Conservation (phyloP, 129 eudicot genomes). For the Calendula officinalis region DNA sequence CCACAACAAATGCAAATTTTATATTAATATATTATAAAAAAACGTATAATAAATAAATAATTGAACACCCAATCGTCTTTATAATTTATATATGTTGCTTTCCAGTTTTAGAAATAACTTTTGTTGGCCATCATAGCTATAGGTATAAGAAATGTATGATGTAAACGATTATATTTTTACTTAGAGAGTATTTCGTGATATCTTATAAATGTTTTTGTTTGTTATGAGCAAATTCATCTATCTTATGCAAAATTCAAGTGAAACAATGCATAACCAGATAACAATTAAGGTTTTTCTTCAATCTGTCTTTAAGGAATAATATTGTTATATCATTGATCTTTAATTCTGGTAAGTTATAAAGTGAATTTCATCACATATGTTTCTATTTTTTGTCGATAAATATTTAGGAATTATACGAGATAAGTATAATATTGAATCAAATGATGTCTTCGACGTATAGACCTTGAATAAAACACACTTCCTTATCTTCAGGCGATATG, state of each 20-base stretch:
- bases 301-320: neutral
- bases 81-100: constrained; percentile 19
- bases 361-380: too few species aligned
- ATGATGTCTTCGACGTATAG: neutral
- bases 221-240: too few species aligned
- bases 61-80: constrained; percentile 18
- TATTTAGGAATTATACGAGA: neutral
- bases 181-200: too few species aligned
- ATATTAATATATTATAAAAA: neutral
- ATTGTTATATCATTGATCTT: neutral
- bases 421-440: neutral
- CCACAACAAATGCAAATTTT: constrained; percentile 30
- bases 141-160: too few species aligned
- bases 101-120: constrained; percentile 28
- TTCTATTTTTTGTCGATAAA: too few species aligned
- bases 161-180: too few species aligned
- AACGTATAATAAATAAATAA: neutral
- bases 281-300: neutral
- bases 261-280: neutral
- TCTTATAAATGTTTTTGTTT: too few species aligned
- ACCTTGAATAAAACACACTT: neutral
- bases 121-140: constrained; percentile 36
- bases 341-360: neutral
- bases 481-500: neutral
- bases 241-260: too few species aligned